Evolutionary conservation across 805 yeast species (phyloP), one percentile per base, ranked within the genome.

Genomic region (Sporopachydermia quercuum): DNA sequence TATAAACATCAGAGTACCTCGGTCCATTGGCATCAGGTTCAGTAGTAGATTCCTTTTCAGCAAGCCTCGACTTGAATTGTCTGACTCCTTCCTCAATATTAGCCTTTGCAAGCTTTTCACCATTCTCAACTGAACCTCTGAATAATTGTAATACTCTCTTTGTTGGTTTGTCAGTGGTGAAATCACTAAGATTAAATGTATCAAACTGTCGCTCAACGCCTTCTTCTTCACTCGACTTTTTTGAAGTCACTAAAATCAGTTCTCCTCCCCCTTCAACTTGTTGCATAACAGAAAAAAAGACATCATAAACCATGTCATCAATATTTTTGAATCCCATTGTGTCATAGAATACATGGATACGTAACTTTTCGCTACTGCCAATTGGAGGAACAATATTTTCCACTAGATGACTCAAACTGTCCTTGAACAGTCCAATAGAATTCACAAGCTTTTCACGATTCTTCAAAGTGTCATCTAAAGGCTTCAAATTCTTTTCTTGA

Each of bases 41-140:
- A 2, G 50, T 46, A 23, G 45, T 42, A 15, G 40, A 49, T 13
- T 35, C 36, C 50, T 48, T 39, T 43, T 57, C 33, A 49, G 59
- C 46, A 46, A 60, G 40, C 52, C 47, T 42, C 53, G 50, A 40
- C 48, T 56, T 47, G 55, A 62, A 42, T 54, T 59, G 60, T 63
- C 71, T 68, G 39, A 78, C 68, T n/a, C 77, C 74, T 40, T 76
- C 74, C 19, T 85, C 95, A 49, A 89, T 67, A 53, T 85, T 87
- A 3, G 96, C 97, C 50, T 73, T 68, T 34, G 93, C 80, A 43
- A 91, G 69, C 56, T 91, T 89, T 51, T 82, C 93, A 11, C 91
- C 96, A 55, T 85, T 94, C 36, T 75, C 70, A 1, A 75, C 51
- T 46, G 80, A 79, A 5, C 96, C 96, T 15, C 68, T 62, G 53